Percentiles rank a stretch among this genome's conserved stretches.
Conservation (phyloP, 257 asterid species). For the Cordia subcordata region DNA sequence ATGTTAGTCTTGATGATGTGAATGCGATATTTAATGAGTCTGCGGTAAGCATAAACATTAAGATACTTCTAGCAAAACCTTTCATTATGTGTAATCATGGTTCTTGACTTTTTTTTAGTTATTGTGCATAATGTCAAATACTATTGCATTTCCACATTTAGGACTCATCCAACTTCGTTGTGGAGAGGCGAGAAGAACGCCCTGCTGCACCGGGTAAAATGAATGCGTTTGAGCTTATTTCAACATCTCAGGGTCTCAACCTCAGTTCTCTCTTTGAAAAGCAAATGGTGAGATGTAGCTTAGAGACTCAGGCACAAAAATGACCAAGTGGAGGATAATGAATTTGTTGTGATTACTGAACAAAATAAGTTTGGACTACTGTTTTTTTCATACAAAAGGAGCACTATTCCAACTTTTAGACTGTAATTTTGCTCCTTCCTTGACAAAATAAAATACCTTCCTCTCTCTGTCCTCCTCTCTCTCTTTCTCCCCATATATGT, state of each 20-base stretch:
- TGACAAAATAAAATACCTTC: background rate
- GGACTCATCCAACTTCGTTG: constrained; percentile 76
- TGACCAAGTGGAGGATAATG: background rate
- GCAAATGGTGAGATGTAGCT: constrained; percentile 56
- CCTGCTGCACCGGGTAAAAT: constrained; percentile 65
- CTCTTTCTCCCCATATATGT: no score
- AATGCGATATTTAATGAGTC: constrained; percentile 65
- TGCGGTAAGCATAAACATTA: constrained; percentile 34
- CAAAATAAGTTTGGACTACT: background rate
- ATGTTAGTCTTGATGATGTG: constrained; percentile 79
- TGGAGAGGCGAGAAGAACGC: constrained; percentile 72
- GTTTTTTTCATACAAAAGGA: background rate
- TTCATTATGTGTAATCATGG: background rate
- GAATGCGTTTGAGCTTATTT: constrained; percentile 96
- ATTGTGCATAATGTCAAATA: background rate
- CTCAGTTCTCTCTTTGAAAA: constrained; percentile 85
- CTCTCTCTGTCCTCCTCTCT: background rate
- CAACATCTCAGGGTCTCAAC: constrained; percentile 96
- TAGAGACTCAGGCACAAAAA: background rate
- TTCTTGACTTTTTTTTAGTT: background rate
- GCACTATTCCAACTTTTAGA: no score
- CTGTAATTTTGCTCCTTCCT: background rate
- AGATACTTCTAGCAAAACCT: background rate
- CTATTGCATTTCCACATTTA: constrained; percentile 10
- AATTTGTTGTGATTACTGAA: no score